Evolutionary conservation across 352 stramenopile species (phyloP), one percentile per base, ranked within the genome.

Genomic region (Globisporangium ultimum): DNA sequence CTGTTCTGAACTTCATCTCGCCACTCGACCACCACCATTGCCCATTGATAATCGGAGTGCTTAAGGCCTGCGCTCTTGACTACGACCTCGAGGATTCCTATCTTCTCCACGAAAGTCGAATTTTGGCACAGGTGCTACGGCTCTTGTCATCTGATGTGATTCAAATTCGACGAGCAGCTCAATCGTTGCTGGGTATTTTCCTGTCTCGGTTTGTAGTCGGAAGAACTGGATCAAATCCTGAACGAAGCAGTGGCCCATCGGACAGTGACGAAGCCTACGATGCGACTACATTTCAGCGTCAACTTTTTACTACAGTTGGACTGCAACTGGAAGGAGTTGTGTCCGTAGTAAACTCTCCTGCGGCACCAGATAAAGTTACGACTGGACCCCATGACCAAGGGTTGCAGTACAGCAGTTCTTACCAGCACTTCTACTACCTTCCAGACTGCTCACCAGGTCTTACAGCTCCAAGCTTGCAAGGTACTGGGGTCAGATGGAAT

Each of bases 81-180:
- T 93, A 88, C 46, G 71, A 92, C n/a, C 54, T 86, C 9, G 81
- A 92, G 36, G 84, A 93, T 46, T 74, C 77, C 9, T 87, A 87
- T 50, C 66, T 93, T 10, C 62, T 93, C 1, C 68, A 88, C 14
- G 78, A 89, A 21, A 90, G 81, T 58, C 72, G 67, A 10, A 58
- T 92, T 12, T 60, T 92, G 18, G 58, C 67, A 0, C 71, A 80
- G 18, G 70, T 92, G 22, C 58, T 93, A 9, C 67, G 64, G 9
- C 58, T 89, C n/a, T 58, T 91, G 9, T 78, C 69, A 22, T 78
- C 71, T 13, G 63, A 80, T 8, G 68, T 68, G 0, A 58, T 72
- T 22, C 66, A 68, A 1, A 72, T 87, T 21, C 70, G 78, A 9
- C 76, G 72, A 24, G 64, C 80, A 49, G 80, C 80, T 0, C 84